Evolutionary conservation across 2,329 filamentous ascomycete genomes (phyloP).

Genomic region (Colletotrichum sp.): DNA sequence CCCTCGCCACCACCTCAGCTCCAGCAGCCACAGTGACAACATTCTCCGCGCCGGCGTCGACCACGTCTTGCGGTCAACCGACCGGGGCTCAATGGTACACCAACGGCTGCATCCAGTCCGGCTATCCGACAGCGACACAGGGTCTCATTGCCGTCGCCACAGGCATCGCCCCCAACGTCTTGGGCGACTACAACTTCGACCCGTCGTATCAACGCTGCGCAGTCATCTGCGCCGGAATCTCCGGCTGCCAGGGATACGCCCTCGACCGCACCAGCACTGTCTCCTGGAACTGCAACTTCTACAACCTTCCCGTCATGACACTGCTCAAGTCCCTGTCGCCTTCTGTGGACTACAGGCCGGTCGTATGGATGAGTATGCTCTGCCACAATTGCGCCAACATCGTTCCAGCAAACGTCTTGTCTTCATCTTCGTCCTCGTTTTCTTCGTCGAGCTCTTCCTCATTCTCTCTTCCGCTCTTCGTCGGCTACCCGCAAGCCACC

Average conservation of each 20-base stretch:
- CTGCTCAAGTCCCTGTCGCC: neutral
- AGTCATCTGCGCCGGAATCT: neutral
- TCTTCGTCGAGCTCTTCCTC: neutral
- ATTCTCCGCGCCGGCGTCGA: neutral
- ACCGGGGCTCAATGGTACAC: neutral
- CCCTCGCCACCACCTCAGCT: neutral
- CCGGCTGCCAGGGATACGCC: constrained; percentile 3
- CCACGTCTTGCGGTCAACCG: neutral
- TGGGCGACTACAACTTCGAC: constrained; percentile 2
- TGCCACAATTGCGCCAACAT: neutral
- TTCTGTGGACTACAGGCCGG: neutral
- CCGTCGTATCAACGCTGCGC: constrained; percentile 1
- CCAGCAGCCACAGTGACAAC: neutral
- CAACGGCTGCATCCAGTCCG: constrained; percentile 7
- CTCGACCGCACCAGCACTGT: neutral
- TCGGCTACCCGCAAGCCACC: neutral
- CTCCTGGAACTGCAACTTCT: neutral
- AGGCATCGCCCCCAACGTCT: neutral
- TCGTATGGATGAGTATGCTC: constrained; percentile 4
- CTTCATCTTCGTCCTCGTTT: neutral
- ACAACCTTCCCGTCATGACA: neutral
- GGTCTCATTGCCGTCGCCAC: neutral
- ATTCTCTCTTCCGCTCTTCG: neutral
- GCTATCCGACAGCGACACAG: neutral
- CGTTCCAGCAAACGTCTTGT: neutral